Percentiles rank a stretch among this genome's conserved stretches.
phyloP scores from a whole-genome alignment of 2,329 filamentous ascomycete species.

The Elsinoe arachidis region DNA sequence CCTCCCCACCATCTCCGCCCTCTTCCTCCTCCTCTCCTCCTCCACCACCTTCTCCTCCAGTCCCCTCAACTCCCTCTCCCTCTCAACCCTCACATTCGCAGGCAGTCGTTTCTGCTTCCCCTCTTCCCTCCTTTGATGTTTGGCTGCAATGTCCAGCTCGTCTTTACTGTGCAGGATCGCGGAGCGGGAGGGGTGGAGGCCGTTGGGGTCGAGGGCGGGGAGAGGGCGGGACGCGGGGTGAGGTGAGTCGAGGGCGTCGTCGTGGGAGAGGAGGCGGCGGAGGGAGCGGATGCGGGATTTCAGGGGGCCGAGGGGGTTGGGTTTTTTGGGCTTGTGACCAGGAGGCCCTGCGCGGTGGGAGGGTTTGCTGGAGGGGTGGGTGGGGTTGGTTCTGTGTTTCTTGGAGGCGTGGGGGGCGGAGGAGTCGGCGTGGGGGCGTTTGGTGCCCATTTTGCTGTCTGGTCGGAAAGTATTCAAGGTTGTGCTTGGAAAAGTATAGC shows the following conservation, averaged over 20 bases:
- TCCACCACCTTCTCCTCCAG: constrained; percentile 42
- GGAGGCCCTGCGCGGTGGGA: constrained; percentile 13
- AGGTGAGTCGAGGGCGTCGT: constrained; percentile 7
- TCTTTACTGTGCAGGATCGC: constrained; percentile 7
- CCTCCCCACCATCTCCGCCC: constrained; percentile 62
- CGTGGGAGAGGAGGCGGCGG: constrained; percentile 44
- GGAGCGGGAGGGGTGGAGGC: not conserved
- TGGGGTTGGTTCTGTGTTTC: constrained; percentile 14
- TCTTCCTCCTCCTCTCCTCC: constrained; percentile 51
- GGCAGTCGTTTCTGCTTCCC: not conserved
- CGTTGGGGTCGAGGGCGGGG: not conserved
- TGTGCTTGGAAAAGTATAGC: not conserved
- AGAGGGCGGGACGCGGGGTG: not conserved
- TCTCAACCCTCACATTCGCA: not conserved
- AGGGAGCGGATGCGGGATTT: constrained; percentile 66
- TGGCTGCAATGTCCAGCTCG: constrained; percentile 13
- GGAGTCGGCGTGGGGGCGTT: constrained; percentile 1
- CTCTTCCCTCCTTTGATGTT: constrained; percentile 7
- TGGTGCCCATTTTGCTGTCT: not conserved
- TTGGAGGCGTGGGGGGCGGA: not conserved
- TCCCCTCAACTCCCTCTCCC: constrained; percentile 7
- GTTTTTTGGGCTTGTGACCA: constrained; percentile 21
- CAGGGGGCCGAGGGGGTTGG: constrained; percentile 46
- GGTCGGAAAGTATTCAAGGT: not conserved
- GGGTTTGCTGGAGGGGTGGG: constrained; percentile 20